Evolutionary conservation across 495 filamentous ascomycete species (phyloP), one percentile per base, ranked within the genome.

Genomic region (Penicillium antarcticum): DNA sequence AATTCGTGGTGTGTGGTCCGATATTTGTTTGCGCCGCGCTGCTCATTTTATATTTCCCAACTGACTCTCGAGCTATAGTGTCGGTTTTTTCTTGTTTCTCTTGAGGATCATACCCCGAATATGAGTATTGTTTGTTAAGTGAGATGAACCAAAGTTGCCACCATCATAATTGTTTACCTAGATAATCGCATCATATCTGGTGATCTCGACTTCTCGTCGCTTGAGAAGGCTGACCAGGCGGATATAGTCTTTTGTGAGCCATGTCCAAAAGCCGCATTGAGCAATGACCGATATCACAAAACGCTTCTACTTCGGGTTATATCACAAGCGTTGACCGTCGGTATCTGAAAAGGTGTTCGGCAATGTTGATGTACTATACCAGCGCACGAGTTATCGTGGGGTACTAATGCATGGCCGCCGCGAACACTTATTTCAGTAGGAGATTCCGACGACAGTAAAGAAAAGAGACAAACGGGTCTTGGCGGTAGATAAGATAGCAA

Each of bases 41-140:
- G 23, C 51, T 51, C 37, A 58, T 42, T 42, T 32, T 42, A 3
- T 23, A 19, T 32, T 4, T 19, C 79, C 78, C 19, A 77, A 71
- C 14, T 80, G 83, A 38, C 74, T 70, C 11, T 82, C 74, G 49
- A 86, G 86, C 44, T 89, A 87, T 60, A 83, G 88, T 53, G 86
- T 84, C 33, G 85, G 87, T 14, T 81, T 88, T 55, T 69, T 75
- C 34, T 74, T 88, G 33, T 76, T 81, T 47, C 67, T 65, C 7
- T 62, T 89, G 9, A 58, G 67, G 21, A 4, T 66, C 79, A 12
- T 79, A 87, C 55, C 85, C 84, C 0, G 77, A 88, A 10, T 81
- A 79, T 50, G 71, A 83, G 21, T 76, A 79, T 61, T 79, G 78
- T 13, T 69, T 76, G 16, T 65, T 89, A 7, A 78, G 21, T 77